Conservation (phyloP, 2,329 filamentous ascomycete genomes). For the Lecanoromycetidae sp. region DNA sequence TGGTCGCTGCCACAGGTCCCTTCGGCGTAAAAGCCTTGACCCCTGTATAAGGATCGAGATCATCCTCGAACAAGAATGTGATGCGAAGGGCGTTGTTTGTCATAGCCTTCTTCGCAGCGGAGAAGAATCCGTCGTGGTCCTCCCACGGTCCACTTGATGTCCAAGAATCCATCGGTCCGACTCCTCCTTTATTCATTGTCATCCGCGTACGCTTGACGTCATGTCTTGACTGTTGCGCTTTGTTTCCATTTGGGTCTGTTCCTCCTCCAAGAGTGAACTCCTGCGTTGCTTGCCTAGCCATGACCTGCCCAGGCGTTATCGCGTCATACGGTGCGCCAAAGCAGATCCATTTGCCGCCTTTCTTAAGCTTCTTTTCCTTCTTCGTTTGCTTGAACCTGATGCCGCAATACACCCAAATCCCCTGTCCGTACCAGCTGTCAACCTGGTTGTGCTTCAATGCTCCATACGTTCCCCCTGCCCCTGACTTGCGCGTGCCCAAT, state of each 20-base stretch:
- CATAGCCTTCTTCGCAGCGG: conserved; percentile 2
- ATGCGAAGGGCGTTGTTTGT: conserved; percentile 7
- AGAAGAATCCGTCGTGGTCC: conserved; percentile 4
- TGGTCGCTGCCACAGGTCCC: background rate
- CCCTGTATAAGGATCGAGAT: background rate
- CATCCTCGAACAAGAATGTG: background rate
- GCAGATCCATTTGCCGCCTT: conserved; percentile 6
- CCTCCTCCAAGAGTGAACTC: conserved; percentile 6
- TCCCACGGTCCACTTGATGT: conserved; percentile 5
- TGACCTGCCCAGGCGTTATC: background rate
- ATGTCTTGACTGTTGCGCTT: background rate
- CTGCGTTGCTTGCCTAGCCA: background rate
- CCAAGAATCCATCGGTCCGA: conserved; percentile 11
- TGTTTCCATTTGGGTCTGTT: background rate
- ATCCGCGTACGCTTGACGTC: background rate
- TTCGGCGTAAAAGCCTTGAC: background rate
- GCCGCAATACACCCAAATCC: conserved; percentile 11
- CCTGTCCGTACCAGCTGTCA: conserved; percentile 1
- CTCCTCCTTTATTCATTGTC: conserved; percentile 5
- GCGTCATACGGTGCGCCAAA: conserved; percentile 11
- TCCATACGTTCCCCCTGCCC: conserved; percentile 2
- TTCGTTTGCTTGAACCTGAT: conserved; percentile 2
- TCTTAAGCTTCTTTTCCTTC: background rate
- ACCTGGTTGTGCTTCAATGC: background rate
- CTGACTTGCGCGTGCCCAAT: conserved; percentile 7